phyloP scores from a whole-genome alignment of 495 filamentous ascomycete species.

The Cudoniella acicularis region DNA sequence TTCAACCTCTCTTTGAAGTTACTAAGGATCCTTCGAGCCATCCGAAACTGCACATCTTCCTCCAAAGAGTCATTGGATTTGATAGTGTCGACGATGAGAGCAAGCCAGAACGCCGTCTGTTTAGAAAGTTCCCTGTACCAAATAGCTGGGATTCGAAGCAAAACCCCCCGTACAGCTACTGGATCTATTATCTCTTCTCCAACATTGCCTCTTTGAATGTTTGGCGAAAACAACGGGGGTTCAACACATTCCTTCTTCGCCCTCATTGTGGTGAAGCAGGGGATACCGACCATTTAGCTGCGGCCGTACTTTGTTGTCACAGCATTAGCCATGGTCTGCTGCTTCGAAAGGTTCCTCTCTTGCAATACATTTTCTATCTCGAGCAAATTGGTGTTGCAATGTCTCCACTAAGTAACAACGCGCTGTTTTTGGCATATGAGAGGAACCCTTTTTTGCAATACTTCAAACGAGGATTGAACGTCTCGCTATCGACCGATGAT shows the following conservation, averaged over 20 bases:
- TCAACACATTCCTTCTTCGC: conserved; percentile 91
- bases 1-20: conserved; percentile 91
- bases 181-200: conserved; percentile 95
- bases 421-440: conserved; percentile 93
- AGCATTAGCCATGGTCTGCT: conserved; percentile 96
- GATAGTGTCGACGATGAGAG: conserved; percentile 98
- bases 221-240: conserved; percentile 85
- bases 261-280: conserved; percentile 97
- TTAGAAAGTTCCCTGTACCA: conserved; percentile 89
- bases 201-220: conserved; percentile 91
- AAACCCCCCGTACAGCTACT: conserved; percentile 98
- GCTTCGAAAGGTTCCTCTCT: conserved; percentile 85
- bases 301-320: conserved; percentile 89
- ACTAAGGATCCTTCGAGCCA: conserved; percentile 83
- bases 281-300: conserved; percentile 92
- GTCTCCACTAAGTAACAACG: conserved; percentile 98
- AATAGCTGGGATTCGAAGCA: conserved; percentile 84
- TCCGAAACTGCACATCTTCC: conserved; percentile 89
- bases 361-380: conserved; percentile 97
- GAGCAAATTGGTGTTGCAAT: conserved; percentile 98
- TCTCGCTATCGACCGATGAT: conserved; percentile 94
- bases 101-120: conserved; percentile 87
- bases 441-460: conserved; percentile 94
- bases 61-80: conserved; percentile 93
- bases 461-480: conserved; percentile 90